phyloP scores from a whole-genome alignment of 495 filamentous ascomycete species.

The Poronia punctata region DNA sequence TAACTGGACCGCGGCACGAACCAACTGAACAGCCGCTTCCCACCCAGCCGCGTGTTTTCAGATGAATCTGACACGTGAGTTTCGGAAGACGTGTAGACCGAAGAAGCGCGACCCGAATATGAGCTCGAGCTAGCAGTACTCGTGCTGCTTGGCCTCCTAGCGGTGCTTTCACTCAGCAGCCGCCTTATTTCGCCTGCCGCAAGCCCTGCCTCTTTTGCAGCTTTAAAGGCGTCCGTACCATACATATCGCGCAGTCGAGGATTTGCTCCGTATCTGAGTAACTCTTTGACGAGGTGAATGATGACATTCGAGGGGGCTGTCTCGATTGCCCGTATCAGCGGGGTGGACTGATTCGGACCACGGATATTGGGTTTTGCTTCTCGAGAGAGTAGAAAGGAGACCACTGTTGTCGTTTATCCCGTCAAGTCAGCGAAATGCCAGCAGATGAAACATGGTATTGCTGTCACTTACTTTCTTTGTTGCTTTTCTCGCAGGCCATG shows the following conservation, averaged over 20 bases:
- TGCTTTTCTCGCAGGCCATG: conserved; percentile 21
- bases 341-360: conserved; percentile 11
- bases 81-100: too few relatives aligned
- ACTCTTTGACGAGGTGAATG: conserved; percentile 14
- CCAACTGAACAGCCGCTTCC: too few relatives aligned
- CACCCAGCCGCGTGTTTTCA: too few relatives aligned
- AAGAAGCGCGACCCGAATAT: too few relatives aligned
- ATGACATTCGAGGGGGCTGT: conserved; percentile 10
- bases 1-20: too few relatives aligned
- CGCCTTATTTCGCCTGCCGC: conserved; percentile 14
- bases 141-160: conserved; percentile 5
- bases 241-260: conserved; percentile 12
- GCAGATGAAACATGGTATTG: not conserved
- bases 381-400: conserved; percentile 5
- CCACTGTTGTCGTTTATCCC: not conserved
- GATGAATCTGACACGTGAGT: not conserved
- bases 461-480: conserved; percentile 11
- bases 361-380: conserved; percentile 14
- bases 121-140: not conserved
- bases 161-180: conserved; percentile 9
- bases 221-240: conserved; percentile 14
- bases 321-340: conserved; percentile 19
- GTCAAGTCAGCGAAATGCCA: too few relatives aligned
- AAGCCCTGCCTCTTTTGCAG: conserved; percentile 17
- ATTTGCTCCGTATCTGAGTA: conserved; percentile 23